phyloP scores from a whole-genome alignment of 305 asterid genomes.

The Petunia hybrid region DNA sequence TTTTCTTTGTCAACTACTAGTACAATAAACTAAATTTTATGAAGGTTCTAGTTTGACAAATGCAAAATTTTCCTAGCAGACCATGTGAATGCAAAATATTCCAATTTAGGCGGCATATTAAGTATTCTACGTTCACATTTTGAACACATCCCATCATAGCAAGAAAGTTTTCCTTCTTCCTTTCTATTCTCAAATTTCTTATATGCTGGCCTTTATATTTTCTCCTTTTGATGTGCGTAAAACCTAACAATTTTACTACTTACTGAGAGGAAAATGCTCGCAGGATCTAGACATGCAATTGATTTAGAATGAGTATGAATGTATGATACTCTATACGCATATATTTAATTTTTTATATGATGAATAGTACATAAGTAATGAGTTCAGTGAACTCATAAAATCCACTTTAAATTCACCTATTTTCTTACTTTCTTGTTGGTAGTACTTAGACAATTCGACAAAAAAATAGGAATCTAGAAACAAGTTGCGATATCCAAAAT shows the following conservation, averaged over 20 bases:
- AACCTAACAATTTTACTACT: too few species aligned
- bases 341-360: too few species aligned
- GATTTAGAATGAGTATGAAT: too few species aligned
- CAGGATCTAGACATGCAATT: too few species aligned
- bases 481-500: not conserved
- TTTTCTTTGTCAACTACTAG: not conserved
- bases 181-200: not conserved
- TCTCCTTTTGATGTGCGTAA: not conserved
- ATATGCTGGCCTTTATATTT: not conserved
- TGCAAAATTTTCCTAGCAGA: not conserved
- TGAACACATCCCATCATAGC: not conserved
- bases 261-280: too few species aligned
- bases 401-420: not conserved
- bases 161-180: not conserved
- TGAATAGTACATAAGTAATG: too few species aligned
- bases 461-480: not conserved
- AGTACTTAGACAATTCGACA: not conserved
- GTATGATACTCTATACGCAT: too few species aligned
- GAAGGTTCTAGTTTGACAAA: constrained; percentile 16
- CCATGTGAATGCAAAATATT: constrained; percentile 31
- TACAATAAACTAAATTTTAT: not conserved
- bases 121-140: not conserved
- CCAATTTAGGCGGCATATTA: not conserved
- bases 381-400: too few species aligned
- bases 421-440: too few species aligned